Base-by-base conservation (phyloP, 2,329 filamentous ascomycete species). In the Neofusicoccum ribis region DNA sequence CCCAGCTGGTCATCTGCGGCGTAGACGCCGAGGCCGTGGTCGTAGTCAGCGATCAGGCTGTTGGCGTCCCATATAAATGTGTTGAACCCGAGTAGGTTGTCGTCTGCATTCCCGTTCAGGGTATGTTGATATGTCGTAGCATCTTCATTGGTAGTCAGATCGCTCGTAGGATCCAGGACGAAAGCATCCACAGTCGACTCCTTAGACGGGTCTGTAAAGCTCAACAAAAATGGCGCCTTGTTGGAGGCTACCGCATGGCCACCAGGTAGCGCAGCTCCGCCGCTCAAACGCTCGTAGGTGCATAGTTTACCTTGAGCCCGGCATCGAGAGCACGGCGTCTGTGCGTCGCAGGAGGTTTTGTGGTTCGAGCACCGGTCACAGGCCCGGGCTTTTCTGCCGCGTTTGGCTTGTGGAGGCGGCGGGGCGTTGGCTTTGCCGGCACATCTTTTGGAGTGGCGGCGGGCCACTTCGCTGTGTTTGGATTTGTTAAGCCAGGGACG, bases 321-420 rank as follows among this genome's bases (percentile, higher is more conserved):
- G 63, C 65, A 67, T 49, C 65, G 65, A 12, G 39, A 56, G 41
- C 65, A 67, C 5, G 65, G 65, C 7, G 15, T 56, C n/a, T 23
- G 60, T 3, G 54, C 54, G 49, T 67, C 65, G 41, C 65, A 65
- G 34, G 62, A 65, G 8, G 65, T 27, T 43, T 65, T 67, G 31
- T 58, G 44, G 17, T 51, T 47, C n/a, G 65, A 67, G 34, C 65
- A 67, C 49, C n/a, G 56, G 23, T 65, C 62, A 43, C 65, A 67
- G 23, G 65, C 62, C 17, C 47, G 51, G 2, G 39, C 41, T 23
- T 67, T 67, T 36, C 49, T 61, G 3, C 65, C 65, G 9, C 65
- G 62, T 39, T 67, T 67, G 23, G 64, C 39, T 12, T 23, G 52
- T 2, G 65, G 65, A 5, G 64, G 56, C 3, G 47, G 17, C 34